phyloP scores from a whole-genome alignment of 192 early-diverging fungal species.

The Podila horticola region DNA sequence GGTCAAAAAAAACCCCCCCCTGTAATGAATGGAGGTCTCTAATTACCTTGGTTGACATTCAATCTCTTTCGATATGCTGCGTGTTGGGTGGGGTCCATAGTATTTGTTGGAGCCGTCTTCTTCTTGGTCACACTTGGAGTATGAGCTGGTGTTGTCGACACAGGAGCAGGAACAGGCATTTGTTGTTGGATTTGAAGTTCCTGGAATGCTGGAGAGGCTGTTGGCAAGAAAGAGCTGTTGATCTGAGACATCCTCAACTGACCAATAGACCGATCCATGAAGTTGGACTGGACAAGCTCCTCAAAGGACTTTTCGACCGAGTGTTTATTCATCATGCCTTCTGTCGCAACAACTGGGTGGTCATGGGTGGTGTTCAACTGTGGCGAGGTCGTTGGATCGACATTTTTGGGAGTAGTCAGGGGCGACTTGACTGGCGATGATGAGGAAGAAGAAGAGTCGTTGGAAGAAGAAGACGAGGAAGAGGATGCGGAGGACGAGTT shows the following conservation, averaged over 20 bases:
- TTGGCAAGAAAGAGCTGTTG: neutral
- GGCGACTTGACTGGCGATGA: conserved; percentile 1
- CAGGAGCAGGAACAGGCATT: neutral
- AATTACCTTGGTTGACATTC: conserved; percentile 50
- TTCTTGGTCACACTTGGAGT: conserved; percentile 14
- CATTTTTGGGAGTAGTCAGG: neutral
- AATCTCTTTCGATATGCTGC: conserved; percentile 45
- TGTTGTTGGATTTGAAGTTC: conserved; percentile 4
- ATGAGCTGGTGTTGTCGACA: neutral
- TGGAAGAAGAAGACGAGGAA: conserved; percentile 2
- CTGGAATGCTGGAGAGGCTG: neutral
- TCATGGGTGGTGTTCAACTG: neutral
- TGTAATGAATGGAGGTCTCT: neutral
- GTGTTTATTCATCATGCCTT: neutral
- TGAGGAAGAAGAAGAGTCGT: conserved; percentile 8
- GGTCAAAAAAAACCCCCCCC: neutral
- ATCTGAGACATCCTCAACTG: neutral
- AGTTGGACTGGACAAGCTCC: conserved; percentile 2
- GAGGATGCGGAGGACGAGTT: conserved; percentile 23
- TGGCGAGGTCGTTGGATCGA: neutral
- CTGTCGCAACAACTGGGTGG: neutral
- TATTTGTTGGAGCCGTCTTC: conserved; percentile 7
- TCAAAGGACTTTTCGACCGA: neutral
- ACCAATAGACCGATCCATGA: neutral
- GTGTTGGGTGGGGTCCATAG: conserved; percentile 24